A percentile compares a stretch with the other conserved stretches of the same genome.
Evolutionary conservation across 2,329 filamentous ascomycete species (phyloP).

Genomic region (Neofusicoccum sp.): DNA sequence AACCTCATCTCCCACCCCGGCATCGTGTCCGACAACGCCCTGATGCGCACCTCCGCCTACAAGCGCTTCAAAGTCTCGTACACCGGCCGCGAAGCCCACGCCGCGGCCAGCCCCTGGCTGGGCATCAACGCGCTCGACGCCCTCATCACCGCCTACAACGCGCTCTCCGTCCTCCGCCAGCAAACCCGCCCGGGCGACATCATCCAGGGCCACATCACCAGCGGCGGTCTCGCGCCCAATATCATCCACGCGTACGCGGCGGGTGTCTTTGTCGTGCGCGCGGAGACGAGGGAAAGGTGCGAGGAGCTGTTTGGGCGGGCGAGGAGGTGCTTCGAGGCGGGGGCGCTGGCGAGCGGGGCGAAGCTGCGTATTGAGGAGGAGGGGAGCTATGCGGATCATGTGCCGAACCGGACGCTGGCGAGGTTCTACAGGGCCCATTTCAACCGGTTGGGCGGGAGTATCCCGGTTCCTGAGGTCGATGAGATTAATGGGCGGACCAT

Average conservation of each 20-base stretch:
- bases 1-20: constrained; percentile 33
- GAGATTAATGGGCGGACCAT: constrained; percentile 44
- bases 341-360: constrained; percentile 52
- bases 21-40: constrained; percentile 41
- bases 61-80: constrained; percentile 52
- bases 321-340: constrained; percentile 47
- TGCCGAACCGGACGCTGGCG: constrained; percentile 53
- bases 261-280: constrained; percentile 39
- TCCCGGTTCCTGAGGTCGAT: constrained; percentile 42
- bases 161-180: constrained; percentile 38
- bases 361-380: constrained; percentile 44
- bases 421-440: constrained; percentile 22
- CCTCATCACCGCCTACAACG: constrained; percentile 22
- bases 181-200: constrained; percentile 42
- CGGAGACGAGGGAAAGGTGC: constrained; percentile 29
- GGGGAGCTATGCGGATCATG: constrained; percentile 54
- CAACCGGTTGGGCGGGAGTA: constrained; percentile 33
- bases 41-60: constrained; percentile 55
- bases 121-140: constrained; percentile 36
- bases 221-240: constrained; percentile 33
- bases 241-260: constrained; percentile 42
- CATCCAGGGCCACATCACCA: constrained; percentile 34
- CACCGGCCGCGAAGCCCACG: constrained; percentile 41
- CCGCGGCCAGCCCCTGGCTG: constrained; percentile 34
- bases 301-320: constrained; percentile 33